A percentile compares a stretch with the other conserved stretches of the same genome.
Conservation (phyloP, 192 early-diverging fungal genomes). For the Dissophora globulifera region DNA sequence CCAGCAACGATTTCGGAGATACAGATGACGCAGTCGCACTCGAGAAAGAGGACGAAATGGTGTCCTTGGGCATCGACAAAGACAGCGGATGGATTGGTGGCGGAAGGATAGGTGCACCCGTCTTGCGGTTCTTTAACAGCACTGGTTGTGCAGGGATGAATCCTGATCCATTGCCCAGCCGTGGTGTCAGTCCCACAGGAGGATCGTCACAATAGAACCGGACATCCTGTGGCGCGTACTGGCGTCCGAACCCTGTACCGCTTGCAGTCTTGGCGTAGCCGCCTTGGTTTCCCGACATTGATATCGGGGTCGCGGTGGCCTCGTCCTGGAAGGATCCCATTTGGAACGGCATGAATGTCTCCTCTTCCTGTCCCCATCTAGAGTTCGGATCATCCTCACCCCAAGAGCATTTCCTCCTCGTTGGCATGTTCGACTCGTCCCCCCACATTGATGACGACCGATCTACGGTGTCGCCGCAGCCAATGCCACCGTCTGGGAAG, state of each 20-base stretch:
- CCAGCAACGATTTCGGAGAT: constrained; percentile 29
- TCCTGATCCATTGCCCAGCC: constrained; percentile 1
- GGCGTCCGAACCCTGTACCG: constrained; percentile 8
- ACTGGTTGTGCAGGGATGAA: neutral
- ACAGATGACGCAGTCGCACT: neutral
- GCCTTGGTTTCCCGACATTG: neutral
- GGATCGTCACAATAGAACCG: constrained; percentile 34
- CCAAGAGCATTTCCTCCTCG: constrained; percentile 30
- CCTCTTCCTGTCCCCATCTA: constrained; percentile 9
- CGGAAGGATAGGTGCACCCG: neutral
- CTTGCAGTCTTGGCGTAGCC: no score
- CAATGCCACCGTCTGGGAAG: neutral
- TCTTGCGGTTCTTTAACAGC: no score
- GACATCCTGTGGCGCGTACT: constrained; percentile 40
- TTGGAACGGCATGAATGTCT: constrained; percentile 3
- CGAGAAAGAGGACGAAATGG: neutral
- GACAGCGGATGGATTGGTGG: neutral
- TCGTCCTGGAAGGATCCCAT: constrained; percentile 29
- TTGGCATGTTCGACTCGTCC: neutral
- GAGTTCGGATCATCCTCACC: constrained; percentile 32
- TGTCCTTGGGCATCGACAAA: no score
- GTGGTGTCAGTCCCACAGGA: constrained; percentile 19
- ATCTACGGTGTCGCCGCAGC: no score
- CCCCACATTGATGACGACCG: neutral
- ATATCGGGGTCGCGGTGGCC: neutral